Percentiles rank a stretch among this genome's conserved stretches.
Conservation (phyloP, 1,284 basidiomycete species). For the Tausonia pullulans region DNA sequence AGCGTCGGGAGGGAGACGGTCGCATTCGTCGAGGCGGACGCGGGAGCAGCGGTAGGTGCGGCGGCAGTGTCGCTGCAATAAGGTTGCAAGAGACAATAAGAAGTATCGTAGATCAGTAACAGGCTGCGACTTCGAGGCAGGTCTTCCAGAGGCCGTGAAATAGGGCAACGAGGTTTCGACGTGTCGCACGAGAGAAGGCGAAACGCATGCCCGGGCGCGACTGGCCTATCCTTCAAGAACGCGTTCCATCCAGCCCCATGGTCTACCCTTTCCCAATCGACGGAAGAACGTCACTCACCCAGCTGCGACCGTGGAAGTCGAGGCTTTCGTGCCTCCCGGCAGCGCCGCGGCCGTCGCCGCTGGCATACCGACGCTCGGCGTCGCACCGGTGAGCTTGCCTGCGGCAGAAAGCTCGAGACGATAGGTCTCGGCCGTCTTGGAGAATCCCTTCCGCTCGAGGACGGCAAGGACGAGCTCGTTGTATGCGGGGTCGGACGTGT, state of each 20-base stretch:
- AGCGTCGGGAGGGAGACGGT: conserved; percentile 12
- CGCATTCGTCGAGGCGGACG: background rate
- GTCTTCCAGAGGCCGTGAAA: background rate
- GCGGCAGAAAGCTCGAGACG: conserved; percentile 8
- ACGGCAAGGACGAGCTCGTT: conserved; percentile 16
- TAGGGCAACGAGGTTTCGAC: background rate
- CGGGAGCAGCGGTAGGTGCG: background rate
- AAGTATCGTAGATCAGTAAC: background rate
- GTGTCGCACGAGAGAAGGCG: background rate
- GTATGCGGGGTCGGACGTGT: conserved; percentile 13
- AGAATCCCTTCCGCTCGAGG: conserved; percentile 16
- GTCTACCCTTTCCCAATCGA: background rate
- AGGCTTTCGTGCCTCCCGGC: background rate
- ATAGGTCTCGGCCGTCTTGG: conserved; percentile 13
- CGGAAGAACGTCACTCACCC: background rate
- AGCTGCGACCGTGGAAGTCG: background rate
- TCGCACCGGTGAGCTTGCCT: conserved; percentile 4
- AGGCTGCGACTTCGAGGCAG: background rate
- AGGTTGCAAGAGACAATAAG: no score
- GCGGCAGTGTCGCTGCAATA: background rate
- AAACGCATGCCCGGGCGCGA: no score
- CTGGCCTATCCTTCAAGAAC: no score
- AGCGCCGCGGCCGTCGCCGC: background rate
- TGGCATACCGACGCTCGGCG: conserved; percentile 7
- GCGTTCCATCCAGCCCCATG: background rate